These are phyloP conservation scores for Russula vinacea DNA, from an alignment of 768 basidiomycete genomes.

Conservation along the genomic window DNA sequence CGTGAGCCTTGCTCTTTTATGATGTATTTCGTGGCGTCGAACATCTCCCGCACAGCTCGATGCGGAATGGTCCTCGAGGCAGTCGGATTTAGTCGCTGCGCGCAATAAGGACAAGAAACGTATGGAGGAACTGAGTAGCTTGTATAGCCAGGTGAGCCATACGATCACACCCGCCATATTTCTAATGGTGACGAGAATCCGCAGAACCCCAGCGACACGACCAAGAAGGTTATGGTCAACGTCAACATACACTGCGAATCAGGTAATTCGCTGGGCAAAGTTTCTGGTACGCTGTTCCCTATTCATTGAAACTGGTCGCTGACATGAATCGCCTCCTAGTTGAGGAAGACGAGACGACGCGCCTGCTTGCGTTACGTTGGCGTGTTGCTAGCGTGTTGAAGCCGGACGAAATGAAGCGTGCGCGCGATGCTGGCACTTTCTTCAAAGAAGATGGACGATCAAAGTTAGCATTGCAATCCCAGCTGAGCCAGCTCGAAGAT, in stretches of 20 bases:
- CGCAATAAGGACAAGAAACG: slow-evolving; percentile 12
- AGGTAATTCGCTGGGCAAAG: background rate
- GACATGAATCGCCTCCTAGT: slow-evolving; percentile 3
- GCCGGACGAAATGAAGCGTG: background rate
- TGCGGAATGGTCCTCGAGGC: background rate
- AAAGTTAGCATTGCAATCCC: background rate
- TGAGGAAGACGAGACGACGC: slow-evolving; percentile 5
- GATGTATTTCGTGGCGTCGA: background rate
- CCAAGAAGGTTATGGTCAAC: slow-evolving; percentile 2
- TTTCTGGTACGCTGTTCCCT: slow-evolving; percentile 7
- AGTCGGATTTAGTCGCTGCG: background rate
- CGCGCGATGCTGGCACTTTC: slow-evolving; percentile 18
- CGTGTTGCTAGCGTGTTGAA: background rate
- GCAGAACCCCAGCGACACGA: background rate
- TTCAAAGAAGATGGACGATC: background rate
- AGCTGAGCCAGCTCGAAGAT: background rate
- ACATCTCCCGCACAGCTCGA: background rate
- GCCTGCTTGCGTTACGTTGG: slow-evolving; percentile 21
- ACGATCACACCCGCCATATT: background rate
- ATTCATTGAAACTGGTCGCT: background rate
- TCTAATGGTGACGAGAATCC: slow-evolving; percentile 2
- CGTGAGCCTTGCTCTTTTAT: background rate
- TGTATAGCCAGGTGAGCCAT: slow-evolving; percentile 2
- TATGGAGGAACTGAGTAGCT: background rate
- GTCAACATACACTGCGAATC: slow-evolving; percentile 1